Evolutionary conservation across 2,329 filamentous ascomycete genomes (phyloP).

Genomic region (Fonsecaea monophora): DNA sequence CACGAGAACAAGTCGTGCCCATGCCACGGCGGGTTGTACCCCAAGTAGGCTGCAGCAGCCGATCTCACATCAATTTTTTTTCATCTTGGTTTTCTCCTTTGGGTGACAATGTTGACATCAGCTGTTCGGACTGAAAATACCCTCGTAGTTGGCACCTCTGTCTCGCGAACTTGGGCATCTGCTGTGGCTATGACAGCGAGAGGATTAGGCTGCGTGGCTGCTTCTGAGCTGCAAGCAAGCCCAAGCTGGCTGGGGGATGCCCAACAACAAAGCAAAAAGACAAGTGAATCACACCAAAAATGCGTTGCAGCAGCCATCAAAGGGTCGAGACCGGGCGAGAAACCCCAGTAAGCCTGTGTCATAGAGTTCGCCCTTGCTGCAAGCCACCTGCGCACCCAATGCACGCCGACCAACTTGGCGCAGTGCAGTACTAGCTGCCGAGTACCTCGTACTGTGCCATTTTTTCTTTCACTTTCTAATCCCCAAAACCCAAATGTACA

Average conservation of each 20-base stretch:
- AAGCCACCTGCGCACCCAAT: conserved; percentile 2
- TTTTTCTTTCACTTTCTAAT: neutral
- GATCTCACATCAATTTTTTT: neutral
- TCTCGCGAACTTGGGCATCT: neutral
- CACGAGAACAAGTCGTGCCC: neutral
- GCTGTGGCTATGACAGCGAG: neutral
- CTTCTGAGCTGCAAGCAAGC: neutral
- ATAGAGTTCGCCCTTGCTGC: neutral
- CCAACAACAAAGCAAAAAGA: neutral
- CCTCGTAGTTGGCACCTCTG: neutral
- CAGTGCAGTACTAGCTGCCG: neutral
- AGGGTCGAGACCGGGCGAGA: conserved; percentile 1
- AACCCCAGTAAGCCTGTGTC: neutral
- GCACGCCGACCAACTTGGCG: neutral
- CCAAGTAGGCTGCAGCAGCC: conserved; percentile 3
- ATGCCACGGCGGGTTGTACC: neutral
- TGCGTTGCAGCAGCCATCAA: neutral
- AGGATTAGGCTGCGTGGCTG: neutral
- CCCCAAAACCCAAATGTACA: neutral
- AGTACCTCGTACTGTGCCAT: neutral
- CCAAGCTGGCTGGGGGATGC: neutral
- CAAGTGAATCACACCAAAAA: neutral
- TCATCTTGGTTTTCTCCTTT: neutral
- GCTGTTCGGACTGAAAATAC: neutral
- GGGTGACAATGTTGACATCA: neutral